A percentile compares a stretch with the other conserved stretches of the same genome.
phyloP scores from a whole-genome alignment of 257 asterid genomes.

The Solanum megistacrolobum region DNA sequence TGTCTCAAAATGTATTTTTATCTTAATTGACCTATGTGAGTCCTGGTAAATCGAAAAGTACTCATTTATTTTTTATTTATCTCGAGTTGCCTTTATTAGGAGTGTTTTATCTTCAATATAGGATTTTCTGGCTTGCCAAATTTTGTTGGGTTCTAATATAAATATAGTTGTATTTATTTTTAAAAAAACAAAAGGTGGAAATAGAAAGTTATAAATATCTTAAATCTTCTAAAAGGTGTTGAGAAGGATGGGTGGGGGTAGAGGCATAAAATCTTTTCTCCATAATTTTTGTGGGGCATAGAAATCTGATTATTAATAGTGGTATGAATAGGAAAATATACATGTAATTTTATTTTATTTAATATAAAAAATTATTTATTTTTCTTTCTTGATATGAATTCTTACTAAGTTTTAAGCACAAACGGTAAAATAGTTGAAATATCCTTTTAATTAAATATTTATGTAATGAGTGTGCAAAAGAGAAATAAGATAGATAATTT shows the following conservation, averaged over 20 bases:
- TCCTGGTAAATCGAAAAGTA: not conserved
- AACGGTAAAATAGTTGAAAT: not conserved
- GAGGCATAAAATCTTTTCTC: not conserved
- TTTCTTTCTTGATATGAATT: not conserved
- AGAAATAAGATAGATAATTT: not conserved
- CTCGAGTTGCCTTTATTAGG: not conserved
- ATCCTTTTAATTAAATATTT: not conserved
- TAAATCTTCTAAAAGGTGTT: not conserved
- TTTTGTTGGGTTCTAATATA: not conserved
- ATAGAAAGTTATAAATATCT: not conserved
- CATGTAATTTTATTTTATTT: not conserved
- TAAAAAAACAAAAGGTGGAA: not conserved
- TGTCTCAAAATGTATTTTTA: not conserved
- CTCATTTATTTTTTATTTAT: not conserved
- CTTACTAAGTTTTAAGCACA: not conserved
- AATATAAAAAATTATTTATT: not conserved
- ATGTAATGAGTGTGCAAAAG: accelerated
- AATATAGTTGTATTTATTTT: not conserved
- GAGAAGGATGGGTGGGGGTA: not conserved
- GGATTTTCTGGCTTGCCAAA: accelerated
- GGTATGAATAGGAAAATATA: not conserved
- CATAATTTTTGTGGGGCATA: not conserved
- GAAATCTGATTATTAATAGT: not conserved
- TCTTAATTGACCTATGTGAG: not conserved
- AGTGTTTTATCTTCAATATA: not conserved